Conservation (phyloP, 2,329 filamentous ascomycete genomes). For the Aspergillus latus region DNA sequence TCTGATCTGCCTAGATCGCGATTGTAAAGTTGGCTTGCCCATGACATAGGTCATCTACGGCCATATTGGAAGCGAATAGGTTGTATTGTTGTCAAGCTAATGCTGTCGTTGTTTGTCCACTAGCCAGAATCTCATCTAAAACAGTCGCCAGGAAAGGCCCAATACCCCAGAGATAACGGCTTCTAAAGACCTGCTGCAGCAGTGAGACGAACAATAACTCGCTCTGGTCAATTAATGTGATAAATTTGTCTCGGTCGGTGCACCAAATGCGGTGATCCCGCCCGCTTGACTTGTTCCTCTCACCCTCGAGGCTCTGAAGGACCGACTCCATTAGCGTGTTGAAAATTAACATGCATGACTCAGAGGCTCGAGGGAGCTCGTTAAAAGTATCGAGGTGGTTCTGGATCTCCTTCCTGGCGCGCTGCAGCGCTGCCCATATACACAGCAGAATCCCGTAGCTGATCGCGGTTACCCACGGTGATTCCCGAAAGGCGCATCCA, state of each 20-base stretch:
- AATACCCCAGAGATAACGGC: conserved; percentile 1
- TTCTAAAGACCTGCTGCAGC: background rate
- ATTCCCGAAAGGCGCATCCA: conserved; percentile 28
- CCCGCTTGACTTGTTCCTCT: background rate
- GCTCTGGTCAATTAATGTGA: background rate
- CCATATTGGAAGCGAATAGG: too few relatives aligned
- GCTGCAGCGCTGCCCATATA: conserved; percentile 32
- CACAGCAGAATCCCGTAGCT: conserved; percentile 32
- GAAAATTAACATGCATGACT: conserved; percentile 27
- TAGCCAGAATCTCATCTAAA: background rate
- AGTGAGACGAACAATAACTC: conserved; percentile 1
- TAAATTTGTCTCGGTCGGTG: background rate
- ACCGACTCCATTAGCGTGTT: conserved; percentile 25
- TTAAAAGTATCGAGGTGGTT: conserved; percentile 18
- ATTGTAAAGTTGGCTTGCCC: too few relatives aligned
- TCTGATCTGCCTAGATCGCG: too few relatives aligned
- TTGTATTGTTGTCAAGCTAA: background rate
- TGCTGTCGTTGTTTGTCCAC: background rate
- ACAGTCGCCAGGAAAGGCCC: background rate
- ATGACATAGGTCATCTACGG: too few relatives aligned
- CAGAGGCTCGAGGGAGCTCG: conserved; percentile 21
- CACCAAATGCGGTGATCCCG: background rate
- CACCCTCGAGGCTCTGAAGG: fast-evolving
- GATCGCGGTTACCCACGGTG: conserved; percentile 32
- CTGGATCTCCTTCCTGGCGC: conserved; percentile 28